Evolutionary conservation across 2,329 filamentous ascomycete species (phyloP).

Genomic region (Nigrograna mackinnonii): DNA sequence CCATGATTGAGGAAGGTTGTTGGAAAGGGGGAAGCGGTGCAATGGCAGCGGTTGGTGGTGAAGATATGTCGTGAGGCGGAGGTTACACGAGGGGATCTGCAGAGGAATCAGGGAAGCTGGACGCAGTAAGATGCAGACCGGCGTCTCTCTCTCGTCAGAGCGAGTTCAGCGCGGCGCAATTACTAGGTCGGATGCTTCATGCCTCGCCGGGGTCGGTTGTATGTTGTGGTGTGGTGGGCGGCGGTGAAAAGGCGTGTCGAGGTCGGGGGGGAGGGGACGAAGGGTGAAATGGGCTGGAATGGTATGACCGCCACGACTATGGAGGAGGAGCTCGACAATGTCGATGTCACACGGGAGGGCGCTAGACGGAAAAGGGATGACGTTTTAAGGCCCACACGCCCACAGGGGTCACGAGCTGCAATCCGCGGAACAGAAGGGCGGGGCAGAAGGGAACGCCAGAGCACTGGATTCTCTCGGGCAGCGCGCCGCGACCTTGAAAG

Average conservation of each 20-base stretch:
- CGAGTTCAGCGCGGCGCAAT: conserved; percentile 13
- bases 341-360: neutral
- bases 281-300: neutral
- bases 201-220: conserved; percentile 16
- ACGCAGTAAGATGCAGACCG: neutral
- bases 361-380: neutral
- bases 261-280: neutral
- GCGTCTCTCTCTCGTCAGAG: conserved; percentile 3
- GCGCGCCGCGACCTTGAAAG: neutral
- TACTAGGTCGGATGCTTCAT: conserved; percentile 19
- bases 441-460: neutral
- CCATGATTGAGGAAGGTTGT: conserved; percentile 67
- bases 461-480: neutral
- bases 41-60: neutral
- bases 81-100: conserved; percentile 1
- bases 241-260: conserved; percentile 2
- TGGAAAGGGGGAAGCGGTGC: neutral
- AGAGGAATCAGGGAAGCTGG: neutral
- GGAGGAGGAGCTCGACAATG: neutral
- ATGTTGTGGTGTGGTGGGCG: neutral
- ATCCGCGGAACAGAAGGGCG: neutral
- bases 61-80: neutral
- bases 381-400: neutral
- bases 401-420: neutral
- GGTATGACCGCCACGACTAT: no score